Base-by-base conservation (phyloP, 345 rosid species). In the Boechera retrofracta region DNA sequence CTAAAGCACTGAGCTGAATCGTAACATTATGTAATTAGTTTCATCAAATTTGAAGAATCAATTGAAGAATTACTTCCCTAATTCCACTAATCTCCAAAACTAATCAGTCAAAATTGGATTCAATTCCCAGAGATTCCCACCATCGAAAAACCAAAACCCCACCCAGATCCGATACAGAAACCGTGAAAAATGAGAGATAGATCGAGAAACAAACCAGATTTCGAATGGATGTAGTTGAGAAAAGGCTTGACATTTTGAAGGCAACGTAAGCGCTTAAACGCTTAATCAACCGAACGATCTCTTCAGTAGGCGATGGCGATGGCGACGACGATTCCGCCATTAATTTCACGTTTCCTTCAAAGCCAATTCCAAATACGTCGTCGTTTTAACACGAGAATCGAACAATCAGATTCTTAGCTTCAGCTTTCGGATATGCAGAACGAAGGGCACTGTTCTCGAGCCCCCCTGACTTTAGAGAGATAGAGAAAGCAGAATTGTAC, bases 251-350 rank as follows among this genome's bases (percentile, higher is more conserved):
- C 80, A 80, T 80, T 74, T 75, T 80, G 69, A 80, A 70, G 59
- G 94, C 85, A 69, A 96, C 79, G 81, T 84, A 93, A 53, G 96
- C 94, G 49, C 99, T 91, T 65, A 96, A 83, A 7, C 97, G 94
- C 81, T 91, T 96, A 77, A 96, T 88, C 74, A 93, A 88, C 80
- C 89, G 93, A 44, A 93, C 73, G 64, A 93, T 82, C 78, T 93
- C 96, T 41, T 91, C 99, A 69, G 85, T 87, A 18, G 97, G 85
- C 62, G 93, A 83, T 5, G 97, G 85, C 62, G 93, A 83, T 5
- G 81, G 12, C 35, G 79, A 82, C 5, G 88, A 82, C 62, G 87
- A 73, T 67, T 86, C 90, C 45, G 89, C 88, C 94, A 89, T 89
- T 52, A 57, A 31, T 21, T 24, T 51, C 16, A 7, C 32, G 7